phyloP scores from a whole-genome alignment of 441 rosid genomes.

The Metrosideros polymorpha region DNA sequence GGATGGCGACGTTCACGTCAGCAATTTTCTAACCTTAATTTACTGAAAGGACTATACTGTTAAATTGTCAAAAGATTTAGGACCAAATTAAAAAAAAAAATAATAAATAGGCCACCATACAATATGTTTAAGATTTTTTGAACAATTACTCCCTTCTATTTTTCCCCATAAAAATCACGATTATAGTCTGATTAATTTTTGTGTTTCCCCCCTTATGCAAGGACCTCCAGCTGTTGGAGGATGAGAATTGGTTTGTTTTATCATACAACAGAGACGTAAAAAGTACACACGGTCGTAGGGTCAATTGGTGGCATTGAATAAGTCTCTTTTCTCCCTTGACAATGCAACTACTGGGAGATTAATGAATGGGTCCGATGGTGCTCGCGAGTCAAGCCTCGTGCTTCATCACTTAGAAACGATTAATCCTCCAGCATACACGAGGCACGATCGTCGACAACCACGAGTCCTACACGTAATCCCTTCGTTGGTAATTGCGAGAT shows the following conservation, averaged over 20 bases:
- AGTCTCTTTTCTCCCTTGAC: neutral
- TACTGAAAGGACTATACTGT: no score
- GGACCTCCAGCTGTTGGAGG: neutral
- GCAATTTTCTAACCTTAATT: no score
- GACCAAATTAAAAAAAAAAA: neutral
- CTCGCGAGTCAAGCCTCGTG: neutral
- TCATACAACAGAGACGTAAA: neutral
- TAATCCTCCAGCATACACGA: neutral
- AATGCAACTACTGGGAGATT: neutral
- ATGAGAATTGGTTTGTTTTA: neutral
- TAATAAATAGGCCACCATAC: neutral
- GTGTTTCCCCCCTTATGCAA: neutral
- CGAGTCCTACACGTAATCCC: neutral
- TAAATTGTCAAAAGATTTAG: no score
- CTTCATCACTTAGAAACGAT: neutral
- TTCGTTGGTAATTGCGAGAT: rapidly evolving
- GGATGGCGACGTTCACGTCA: no score
- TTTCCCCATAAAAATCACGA: neutral
- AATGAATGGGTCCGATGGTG: neutral
- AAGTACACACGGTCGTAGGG: neutral
- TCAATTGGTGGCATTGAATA: neutral
- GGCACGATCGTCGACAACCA: neutral
- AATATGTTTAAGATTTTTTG: neutral
- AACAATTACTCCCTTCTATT: neutral
- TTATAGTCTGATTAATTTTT: neutral